Base-by-base conservation (phyloP, 805 yeast genomes). In the Cyberlindnera euphorbiiphila region DNA sequence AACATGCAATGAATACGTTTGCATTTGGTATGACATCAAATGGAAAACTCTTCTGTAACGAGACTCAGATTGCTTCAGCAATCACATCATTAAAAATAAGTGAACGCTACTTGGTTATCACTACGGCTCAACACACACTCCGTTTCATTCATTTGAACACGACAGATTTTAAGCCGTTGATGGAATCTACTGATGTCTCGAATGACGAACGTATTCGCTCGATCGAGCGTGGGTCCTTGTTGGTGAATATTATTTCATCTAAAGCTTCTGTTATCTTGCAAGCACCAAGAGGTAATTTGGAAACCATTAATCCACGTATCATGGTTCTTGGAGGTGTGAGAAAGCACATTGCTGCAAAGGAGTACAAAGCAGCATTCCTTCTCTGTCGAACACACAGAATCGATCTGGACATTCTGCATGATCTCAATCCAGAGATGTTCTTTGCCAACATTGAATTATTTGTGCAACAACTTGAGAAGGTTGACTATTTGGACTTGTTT, bases 231-330 rank as follows among this genome's bases (percentile, higher is more conserved):
- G 98, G 98, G 1, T 87, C 97, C 0, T 51, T 84, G n/a, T 61
- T 93, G 32, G 86, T 91, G 0, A 69, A 88, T 26, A 76, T 77
- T 2, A 81, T 88, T 53, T 96, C 97, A 1, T 76, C 91, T 0
- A 82, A 76, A 38, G 79, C 88, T 39, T 73, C 89, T 1, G 88
- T 94, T 14, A 78, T 86, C 4, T 67, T 93, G 36, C 96, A 93
- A 60, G 96, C 96, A 5, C 95, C 95, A 42, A 75, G 99, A 58
- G 99, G 99, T 44, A 93, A 93, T 54, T 65, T 93, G 49, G 99
- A 93, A 60, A 88, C 98, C 0, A 84, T 93, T 14, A 81, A 78
- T 53, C 98, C 99, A 11, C 73, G 98, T 59, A 84, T 93, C 31
- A 79, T 93, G 83, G 95, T 91, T 4, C 65, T 93, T 26, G 73